Evolutionary conservation across 257 asterid species (phyloP).

Genomic region (Hygrophila difformis): DNA sequence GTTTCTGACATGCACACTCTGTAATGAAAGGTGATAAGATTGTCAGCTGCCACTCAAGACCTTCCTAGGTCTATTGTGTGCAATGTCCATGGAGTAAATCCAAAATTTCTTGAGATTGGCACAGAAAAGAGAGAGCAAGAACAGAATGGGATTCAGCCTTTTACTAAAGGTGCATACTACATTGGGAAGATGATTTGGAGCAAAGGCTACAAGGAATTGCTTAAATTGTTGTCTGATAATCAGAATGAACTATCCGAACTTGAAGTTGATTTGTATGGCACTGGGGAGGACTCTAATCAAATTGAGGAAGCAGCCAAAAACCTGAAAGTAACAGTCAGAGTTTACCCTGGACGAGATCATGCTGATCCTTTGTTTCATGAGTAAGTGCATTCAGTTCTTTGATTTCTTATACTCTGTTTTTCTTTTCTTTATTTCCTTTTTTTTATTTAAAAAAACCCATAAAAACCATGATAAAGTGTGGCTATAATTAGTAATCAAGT

Average conservation of each 20-base stretch:
- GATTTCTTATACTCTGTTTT: neutral
- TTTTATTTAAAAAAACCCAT: too few species aligned
- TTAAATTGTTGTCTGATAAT: conserved; percentile 63
- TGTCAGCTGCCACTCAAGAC: conserved; percentile 98
- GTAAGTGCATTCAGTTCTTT: conserved; percentile 38
- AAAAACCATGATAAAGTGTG: too few species aligned
- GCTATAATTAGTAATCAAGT: too few species aligned
- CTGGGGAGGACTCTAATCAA: conserved; percentile 82
- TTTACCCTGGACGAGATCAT: conserved; percentile 93
- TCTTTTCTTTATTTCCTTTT: too few species aligned
- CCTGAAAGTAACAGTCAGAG: conserved; percentile 58
- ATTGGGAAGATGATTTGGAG: conserved; percentile 97
- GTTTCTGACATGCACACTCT: conserved; percentile 19
- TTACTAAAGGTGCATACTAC: conserved; percentile 82
- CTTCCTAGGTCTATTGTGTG: conserved; percentile 89
- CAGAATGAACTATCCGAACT: conserved; percentile 65
- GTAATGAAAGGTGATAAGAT: conserved; percentile 71
- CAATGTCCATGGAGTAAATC: conserved; percentile 96
- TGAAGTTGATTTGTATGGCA: conserved; percentile 87
- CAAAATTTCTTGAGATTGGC: conserved; percentile 86
- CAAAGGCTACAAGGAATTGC: conserved; percentile 92
- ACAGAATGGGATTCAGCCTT: conserved; percentile 38
- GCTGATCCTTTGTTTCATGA: conserved; percentile 84
- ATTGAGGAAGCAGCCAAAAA: conserved; percentile 60
- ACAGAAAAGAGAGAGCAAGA: conserved; percentile 56